Base-by-base conservation (phyloP, 176 grass and related monocot species). In the Typha latifolia region DNA sequence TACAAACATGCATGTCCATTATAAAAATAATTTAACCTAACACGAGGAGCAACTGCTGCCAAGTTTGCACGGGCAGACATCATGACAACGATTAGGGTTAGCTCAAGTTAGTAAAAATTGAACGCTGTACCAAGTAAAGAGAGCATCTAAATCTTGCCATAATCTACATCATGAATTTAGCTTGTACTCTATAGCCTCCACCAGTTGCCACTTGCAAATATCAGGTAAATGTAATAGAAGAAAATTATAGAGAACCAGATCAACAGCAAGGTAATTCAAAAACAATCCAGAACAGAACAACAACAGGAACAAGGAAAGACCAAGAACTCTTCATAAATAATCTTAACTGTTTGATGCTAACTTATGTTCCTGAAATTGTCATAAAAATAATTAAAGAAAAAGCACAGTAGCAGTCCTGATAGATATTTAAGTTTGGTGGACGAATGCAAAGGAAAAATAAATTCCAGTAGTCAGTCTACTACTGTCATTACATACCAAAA, bases 401-500 rank as follows among this genome's bases (percentile, higher is more conserved):
- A 51, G n/a, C 12, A 49, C 20, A 68, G 67, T 8, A 7, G 49
- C 37, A 72, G 20, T 5, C 29, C 26, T 49, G 20, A n/a, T 62
- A 48, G 15, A 62, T 22, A 21, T 61, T 12, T 66, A 20, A 16
- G 56, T 7, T 29, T 68, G 26, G 16, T 16, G 62, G 49, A 24
- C 51, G 18, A 4, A 21, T 56, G 48, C 16, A 31, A 32, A 37
- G 23, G 48, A 73, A 61, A 18, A 43, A 69, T 32, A 68, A 24
- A 3, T 12, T 67, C 20, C 2, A 59, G 66, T 12, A 63, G 20
- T 48, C 62, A 47, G 51, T 34, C 65, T 69, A 61, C 32, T 72
- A 72, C 1, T 34, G 62, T 0, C 50, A 47, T 78, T 64, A 74
- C 86, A 72, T 67, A 99, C 94, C 86, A 90, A 78, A 37, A 87